Conservation (phyloP, 805 yeast genomes). For the Saccharomycopsis lassenensis region DNA sequence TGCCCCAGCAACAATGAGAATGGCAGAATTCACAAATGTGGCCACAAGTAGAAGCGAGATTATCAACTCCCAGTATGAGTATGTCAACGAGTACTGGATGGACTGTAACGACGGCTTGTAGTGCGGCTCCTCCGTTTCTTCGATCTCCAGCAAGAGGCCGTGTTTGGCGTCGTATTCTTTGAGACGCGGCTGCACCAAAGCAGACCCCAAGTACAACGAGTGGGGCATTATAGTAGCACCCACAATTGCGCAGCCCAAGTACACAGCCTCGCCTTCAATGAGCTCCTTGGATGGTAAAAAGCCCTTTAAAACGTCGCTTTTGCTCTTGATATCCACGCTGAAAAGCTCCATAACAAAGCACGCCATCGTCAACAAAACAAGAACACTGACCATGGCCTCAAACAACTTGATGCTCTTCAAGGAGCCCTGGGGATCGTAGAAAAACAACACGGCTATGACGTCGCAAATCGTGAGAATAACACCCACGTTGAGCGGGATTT, state of each 20-base stretch:
- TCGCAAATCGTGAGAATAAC: slow-evolving; percentile 71
- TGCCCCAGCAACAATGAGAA: slow-evolving; percentile 72
- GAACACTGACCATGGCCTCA: slow-evolving; percentile 59
- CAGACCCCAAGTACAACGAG: slow-evolving; percentile 74
- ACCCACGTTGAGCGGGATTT: slow-evolving; percentile 67
- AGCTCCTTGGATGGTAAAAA: slow-evolving; percentile 30
- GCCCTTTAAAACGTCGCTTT: slow-evolving; percentile 21
- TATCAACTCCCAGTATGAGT: slow-evolving; percentile 61
- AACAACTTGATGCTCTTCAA: slow-evolving; percentile 61
- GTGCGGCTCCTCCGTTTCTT: no score
- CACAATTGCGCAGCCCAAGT: slow-evolving; percentile 66
- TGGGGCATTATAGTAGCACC: slow-evolving; percentile 97
- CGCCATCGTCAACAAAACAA: slow-evolving; percentile 64
- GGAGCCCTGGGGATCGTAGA: slow-evolving; percentile 69
- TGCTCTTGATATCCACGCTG: slow-evolving; percentile 47
- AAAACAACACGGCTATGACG: slow-evolving; percentile 68
- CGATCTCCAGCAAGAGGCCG: slow-evolving; percentile 31
- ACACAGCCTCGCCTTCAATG: slow-evolving; percentile 53
- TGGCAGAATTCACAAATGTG: slow-evolving; percentile 76
- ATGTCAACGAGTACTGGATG: slow-evolving; percentile 60
- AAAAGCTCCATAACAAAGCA: slow-evolving; percentile 68
- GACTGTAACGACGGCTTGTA: slow-evolving; percentile 73
- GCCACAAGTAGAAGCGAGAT: slow-evolving; percentile 71
- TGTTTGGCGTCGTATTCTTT: slow-evolving; percentile 59
- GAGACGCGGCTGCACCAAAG: slow-evolving; percentile 74